Percentiles rank a stretch among this genome's conserved stretches.
Evolutionary conservation across 2,329 filamentous ascomycete species (phyloP).

Genomic region (Emmonsiellopsis sp.): DNA sequence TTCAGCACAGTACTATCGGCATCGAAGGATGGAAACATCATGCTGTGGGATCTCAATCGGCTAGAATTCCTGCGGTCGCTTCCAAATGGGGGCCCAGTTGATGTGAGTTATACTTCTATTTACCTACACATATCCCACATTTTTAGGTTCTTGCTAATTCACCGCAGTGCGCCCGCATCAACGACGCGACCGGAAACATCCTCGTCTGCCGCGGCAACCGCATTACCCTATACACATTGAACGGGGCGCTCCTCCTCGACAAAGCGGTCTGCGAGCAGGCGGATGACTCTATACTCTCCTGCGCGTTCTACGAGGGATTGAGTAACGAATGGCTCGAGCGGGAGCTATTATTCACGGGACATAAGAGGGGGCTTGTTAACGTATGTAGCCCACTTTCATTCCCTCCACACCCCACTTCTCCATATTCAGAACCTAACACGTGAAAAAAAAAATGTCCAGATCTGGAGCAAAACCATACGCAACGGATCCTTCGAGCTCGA

Average conservation of each 20-base stretch:
- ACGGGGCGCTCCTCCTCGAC: slow-evolving; percentile 71
- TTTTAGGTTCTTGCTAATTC: neutral
- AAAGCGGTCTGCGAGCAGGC: slow-evolving; percentile 65
- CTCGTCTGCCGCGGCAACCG: slow-evolving; percentile 69
- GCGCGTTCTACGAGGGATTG: slow-evolving; percentile 85
- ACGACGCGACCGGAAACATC: slow-evolving; percentile 84
- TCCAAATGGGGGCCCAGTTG: slow-evolving; percentile 44
- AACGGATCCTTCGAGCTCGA: slow-evolving; percentile 65
- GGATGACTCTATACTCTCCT: slow-evolving; percentile 70
- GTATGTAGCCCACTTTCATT: slow-evolving; percentile 21
- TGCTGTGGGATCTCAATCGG: slow-evolving; percentile 91
- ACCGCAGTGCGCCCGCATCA: slow-evolving; percentile 67
- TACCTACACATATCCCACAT: neutral
- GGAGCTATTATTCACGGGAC: slow-evolving; percentile 80
- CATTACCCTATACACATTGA: slow-evolving; percentile 74
- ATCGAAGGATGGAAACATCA: slow-evolving; percentile 68
- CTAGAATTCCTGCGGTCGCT: slow-evolving; percentile 75
- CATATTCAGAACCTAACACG: neutral
- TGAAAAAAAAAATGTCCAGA: slow-evolving; percentile 20
- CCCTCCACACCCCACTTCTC: neutral
- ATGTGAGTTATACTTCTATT: slow-evolving; percentile 24
- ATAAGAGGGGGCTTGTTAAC: slow-evolving; percentile 74
- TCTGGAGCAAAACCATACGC: slow-evolving; percentile 49
- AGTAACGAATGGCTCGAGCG: slow-evolving; percentile 88
- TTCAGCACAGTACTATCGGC: slow-evolving; percentile 83